These are phyloP conservation scores for Basipetospora chlamydospora DNA, from an alignment of 2,329 filamentous ascomycete species.

Conservation along the genomic window DNA sequence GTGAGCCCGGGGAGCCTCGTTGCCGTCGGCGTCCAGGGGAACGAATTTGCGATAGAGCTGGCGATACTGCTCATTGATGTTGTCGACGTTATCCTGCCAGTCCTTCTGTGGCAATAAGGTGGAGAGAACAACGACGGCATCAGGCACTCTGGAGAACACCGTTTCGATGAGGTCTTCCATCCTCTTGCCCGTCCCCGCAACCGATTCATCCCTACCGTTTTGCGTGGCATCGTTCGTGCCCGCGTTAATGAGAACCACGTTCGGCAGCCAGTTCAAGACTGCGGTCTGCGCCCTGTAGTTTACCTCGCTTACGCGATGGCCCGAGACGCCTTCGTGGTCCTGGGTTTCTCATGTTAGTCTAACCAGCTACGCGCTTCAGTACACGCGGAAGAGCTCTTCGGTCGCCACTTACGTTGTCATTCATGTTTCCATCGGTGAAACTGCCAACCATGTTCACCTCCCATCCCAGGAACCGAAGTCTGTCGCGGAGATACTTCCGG, in stretches of 20 bases:
- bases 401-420: slow-evolving; percentile 5
- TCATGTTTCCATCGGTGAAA: slow-evolving; percentile 22
- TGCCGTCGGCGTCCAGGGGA: slow-evolving; percentile 4
- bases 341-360: neutral
- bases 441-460: slow-evolving; percentile 26
- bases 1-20: slow-evolving; percentile 5
- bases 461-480: slow-evolving; percentile 15
- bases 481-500: slow-evolving; percentile 17
- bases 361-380: neutral
- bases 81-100: slow-evolving; percentile 14
- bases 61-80: slow-evolving; percentile 20
- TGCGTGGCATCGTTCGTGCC: slow-evolving; percentile 13
- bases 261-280: slow-evolving; percentile 7
- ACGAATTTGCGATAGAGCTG: slow-evolving; percentile 9
- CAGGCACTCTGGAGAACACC: slow-evolving; percentile 8
- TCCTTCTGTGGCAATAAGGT: slow-evolving; percentile 11
- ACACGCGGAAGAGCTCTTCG: neutral
- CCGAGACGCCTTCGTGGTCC: slow-evolving; percentile 12
- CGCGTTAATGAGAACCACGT: slow-evolving; percentile 12
- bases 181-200: slow-evolving; percentile 7
- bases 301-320: slow-evolving; percentile 6
- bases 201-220: neutral
- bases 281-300: neutral
- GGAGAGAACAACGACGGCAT: slow-evolving; percentile 10
- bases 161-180: slow-evolving; percentile 10